Percentiles rank a stretch among this genome's conserved stretches.
These are phyloP conservation scores for Cladosporium sp. DNA, from an alignment of 2,329 filamentous ascomycete genomes.

Conservation along the genomic window DNA sequence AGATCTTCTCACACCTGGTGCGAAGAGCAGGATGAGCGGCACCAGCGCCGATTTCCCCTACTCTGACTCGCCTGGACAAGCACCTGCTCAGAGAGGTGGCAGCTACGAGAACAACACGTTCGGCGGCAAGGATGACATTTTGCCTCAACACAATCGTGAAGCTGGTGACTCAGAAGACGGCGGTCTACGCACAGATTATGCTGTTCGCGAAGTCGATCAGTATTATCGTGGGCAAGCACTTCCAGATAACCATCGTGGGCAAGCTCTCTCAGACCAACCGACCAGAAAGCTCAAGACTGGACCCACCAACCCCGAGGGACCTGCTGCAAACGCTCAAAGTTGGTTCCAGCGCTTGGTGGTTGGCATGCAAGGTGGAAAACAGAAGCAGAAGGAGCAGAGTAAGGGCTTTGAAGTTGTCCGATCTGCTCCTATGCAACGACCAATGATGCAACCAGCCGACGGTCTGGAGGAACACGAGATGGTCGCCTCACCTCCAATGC, in stretches of 20 bases:
- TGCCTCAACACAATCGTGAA: slow-evolving; percentile 50
- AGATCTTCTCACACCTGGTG: slow-evolving; percentile 42
- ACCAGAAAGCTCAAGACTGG: slow-evolving; percentile 87
- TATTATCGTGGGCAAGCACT: slow-evolving; percentile 91
- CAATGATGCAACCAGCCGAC: slow-evolving; percentile 35
- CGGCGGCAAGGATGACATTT: slow-evolving; percentile 43
- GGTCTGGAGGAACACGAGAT: slow-evolving; percentile 45
- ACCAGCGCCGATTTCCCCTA: slow-evolving; percentile 40
- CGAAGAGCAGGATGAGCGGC: slow-evolving; percentile 43
- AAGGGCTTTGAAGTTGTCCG: slow-evolving; percentile 97
- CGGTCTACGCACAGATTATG: slow-evolving; percentile 68
- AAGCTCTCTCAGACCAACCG: slow-evolving; percentile 74
- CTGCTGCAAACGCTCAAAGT: slow-evolving; percentile 80
- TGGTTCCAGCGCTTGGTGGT: slow-evolving; percentile 76
- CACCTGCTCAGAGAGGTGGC: slow-evolving; percentile 20
- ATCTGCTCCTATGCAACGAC: slow-evolving; percentile 68
- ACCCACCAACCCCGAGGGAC: slow-evolving; percentile 88
- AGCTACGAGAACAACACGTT: slow-evolving; percentile 32
- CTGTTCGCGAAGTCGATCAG: slow-evolving; percentile 91
- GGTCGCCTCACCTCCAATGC: slow-evolving; percentile 29
- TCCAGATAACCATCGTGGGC: slow-evolving; percentile 52
- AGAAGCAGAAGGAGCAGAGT: slow-evolving; percentile 81
- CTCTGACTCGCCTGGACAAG: slow-evolving; percentile 36
- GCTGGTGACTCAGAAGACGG: slow-evolving; percentile 52
- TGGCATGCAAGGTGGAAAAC: slow-evolving; percentile 32